These are phyloP conservation scores for Cyberlindnera meyerae DNA, from an alignment of 805 yeast genomes.

Conservation along the genomic window DNA sequence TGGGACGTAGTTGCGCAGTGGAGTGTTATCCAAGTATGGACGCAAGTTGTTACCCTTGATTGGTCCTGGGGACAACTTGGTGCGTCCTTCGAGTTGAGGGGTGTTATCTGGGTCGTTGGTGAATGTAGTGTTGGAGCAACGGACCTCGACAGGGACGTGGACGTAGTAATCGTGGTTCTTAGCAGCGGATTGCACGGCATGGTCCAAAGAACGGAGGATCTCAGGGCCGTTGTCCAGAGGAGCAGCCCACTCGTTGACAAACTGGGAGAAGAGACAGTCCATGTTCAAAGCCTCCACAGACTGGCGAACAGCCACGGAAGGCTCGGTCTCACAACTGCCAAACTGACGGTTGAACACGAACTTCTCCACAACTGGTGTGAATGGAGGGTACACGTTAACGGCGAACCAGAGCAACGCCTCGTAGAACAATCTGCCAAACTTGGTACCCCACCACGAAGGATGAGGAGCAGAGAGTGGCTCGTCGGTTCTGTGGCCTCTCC, in stretches of 20 bases:
- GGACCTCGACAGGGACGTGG: constrained; percentile 92
- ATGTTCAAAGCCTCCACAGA: constrained; percentile 86
- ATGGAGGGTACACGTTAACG: constrained; percentile 63
- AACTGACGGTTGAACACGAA: constrained; percentile 84
- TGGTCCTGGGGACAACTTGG: constrained; percentile 62
- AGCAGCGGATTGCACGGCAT: constrained; percentile 58
- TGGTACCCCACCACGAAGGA: constrained; percentile 81
- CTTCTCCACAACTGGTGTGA: constrained; percentile 80
- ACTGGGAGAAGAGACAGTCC: constrained; percentile 94
- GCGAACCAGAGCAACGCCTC: constrained; percentile 76
- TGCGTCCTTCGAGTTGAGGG: constrained; percentile 49
- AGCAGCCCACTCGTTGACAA: constrained; percentile 96
- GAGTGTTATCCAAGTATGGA: constrained; percentile 80
- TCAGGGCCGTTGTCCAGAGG: constrained; percentile 78
- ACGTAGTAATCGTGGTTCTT: constrained; percentile 63
- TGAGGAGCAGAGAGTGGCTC: constrained; percentile 62
- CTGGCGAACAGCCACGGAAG: constrained; percentile 63
- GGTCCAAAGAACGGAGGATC: constrained; percentile 58
- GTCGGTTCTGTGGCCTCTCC: constrained; percentile 81
- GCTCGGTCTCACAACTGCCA: constrained; percentile 65
- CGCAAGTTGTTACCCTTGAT: constrained; percentile 78
- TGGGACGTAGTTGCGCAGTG: constrained; percentile 54
- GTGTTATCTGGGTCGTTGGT: constrained; percentile 25
- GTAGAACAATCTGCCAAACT: constrained; percentile 72
- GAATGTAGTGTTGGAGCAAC: constrained; percentile 80